phyloP scores from a whole-genome alignment of 2,329 filamentous ascomycete species.

The Claviceps pazoutovae region DNA sequence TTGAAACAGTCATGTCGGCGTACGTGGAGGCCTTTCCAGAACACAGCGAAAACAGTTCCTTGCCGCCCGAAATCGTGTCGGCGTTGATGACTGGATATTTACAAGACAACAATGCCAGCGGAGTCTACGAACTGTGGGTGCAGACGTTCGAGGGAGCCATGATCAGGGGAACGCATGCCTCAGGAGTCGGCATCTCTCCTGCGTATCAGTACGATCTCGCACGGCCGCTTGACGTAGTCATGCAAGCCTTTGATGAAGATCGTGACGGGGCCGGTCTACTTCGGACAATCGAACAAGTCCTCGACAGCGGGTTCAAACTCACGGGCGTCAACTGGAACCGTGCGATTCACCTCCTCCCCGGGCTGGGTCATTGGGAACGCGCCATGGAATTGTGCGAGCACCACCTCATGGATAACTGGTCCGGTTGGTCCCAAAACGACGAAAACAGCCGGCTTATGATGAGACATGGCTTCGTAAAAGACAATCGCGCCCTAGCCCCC shows the following conservation, averaged over 20 bases:
- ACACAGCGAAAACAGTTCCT: slow-evolving; percentile 16
- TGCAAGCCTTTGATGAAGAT: slow-evolving; percentile 27
- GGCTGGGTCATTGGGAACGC: slow-evolving; percentile 41
- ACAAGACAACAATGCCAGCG: slow-evolving; percentile 39
- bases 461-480: slow-evolving; percentile 25
- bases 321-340: slow-evolving; percentile 71
- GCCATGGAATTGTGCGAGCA: slow-evolving; percentile 66
- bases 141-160: slow-evolving; percentile 41
- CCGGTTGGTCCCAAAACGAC: slow-evolving; percentile 45
- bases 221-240: slow-evolving; percentile 35
- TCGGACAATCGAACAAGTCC: slow-evolving; percentile 39
- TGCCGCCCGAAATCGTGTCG: slow-evolving; percentile 42
- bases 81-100: slow-evolving; percentile 56
- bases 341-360: slow-evolving; percentile 54
- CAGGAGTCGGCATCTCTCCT: slow-evolving; percentile 23
- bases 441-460: slow-evolving; percentile 8
- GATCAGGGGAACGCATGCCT: slow-evolving; percentile 15
- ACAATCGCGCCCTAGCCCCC: slow-evolving; percentile 19
- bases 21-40: slow-evolving; percentile 31
- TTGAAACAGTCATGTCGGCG: slow-evolving; percentile 40
- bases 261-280: slow-evolving; percentile 33
- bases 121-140: slow-evolving; percentile 54
- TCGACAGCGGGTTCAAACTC: slow-evolving; percentile 54
- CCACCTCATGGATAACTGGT: slow-evolving; percentile 65
- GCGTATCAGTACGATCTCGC: slow-evolving; percentile 38